Evolutionary conservation across 2,329 filamentous ascomycete genomes (phyloP).

Genomic region (Colletotrichum shisoi): DNA sequence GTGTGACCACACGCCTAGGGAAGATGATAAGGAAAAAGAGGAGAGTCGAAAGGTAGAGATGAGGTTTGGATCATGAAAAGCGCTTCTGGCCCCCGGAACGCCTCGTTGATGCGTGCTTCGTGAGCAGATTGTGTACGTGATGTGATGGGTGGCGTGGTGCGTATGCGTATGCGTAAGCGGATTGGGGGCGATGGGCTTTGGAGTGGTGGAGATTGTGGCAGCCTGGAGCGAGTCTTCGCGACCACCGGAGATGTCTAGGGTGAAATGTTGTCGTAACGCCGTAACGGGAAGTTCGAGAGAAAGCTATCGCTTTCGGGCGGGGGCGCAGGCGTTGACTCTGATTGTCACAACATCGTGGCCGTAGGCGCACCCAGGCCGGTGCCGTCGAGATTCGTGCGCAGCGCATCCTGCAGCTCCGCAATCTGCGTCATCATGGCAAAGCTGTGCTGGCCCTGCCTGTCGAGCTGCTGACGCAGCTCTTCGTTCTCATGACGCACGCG

Average conservation of each 20-base stretch:
- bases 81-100: slow-evolving; percentile 29
- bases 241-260: slow-evolving; percentile 27
- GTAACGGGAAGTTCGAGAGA: slow-evolving; percentile 23
- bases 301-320: slow-evolving; percentile 13
- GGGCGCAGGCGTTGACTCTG: slow-evolving; percentile 25
- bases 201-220: slow-evolving; percentile 4
- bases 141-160: slow-evolving; percentile 18
- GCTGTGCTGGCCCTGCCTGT: slow-evolving; percentile 58
- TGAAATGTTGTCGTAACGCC: slow-evolving; percentile 33
- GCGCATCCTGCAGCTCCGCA: slow-evolving; percentile 54
- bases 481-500: slow-evolving; percentile 71
- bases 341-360: slow-evolving; percentile 52
- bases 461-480: slow-evolving; percentile 61
- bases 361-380: slow-evolving; percentile 50
- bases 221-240: slow-evolving; percentile 25
- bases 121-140: slow-evolving; percentile 24
- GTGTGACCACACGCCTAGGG: slow-evolving; percentile 1
- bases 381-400: slow-evolving; percentile 45
- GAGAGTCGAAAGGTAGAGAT: too few relatives aligned
- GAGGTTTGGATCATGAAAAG: slow-evolving; percentile 26
- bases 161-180: background rate
- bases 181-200: background rate
- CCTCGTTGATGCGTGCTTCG: slow-evolving; percentile 37
- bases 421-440: slow-evolving; percentile 60
- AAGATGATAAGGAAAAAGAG: slow-evolving; percentile 14